Conservation (phyloP, 345 rosid genomes). For the Pugionium cornutum region DNA sequence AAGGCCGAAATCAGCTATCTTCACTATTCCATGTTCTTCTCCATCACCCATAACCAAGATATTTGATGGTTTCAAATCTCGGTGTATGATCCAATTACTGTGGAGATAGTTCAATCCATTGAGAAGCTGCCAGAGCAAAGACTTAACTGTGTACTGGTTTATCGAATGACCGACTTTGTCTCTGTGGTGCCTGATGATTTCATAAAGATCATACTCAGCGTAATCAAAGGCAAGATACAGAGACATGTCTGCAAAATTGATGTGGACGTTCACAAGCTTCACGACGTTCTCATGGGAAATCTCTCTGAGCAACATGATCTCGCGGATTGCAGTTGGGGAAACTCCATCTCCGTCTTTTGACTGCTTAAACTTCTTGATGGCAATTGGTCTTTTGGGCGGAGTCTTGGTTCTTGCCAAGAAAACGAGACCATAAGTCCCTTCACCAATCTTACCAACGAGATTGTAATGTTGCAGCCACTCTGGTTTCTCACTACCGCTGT, state of each 20-base stretch:
- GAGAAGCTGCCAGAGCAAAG: constrained; percentile 96
- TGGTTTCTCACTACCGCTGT: constrained; percentile 62
- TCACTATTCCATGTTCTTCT: constrained; percentile 94
- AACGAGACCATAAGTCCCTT: constrained; percentile 98
- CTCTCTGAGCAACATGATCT: constrained; percentile 97
- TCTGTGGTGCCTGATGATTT: constrained; percentile 90
- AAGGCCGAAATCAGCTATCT: constrained; percentile 97
- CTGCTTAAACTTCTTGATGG: constrained; percentile 98
- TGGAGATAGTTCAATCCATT: constrained; percentile 97
- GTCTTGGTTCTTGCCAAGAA: constrained; percentile 87
- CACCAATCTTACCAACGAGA: constrained; percentile 97
- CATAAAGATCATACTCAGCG: constrained; percentile 94
- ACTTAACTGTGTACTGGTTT: constrained; percentile 84
- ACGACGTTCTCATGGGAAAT: constrained; percentile 94
- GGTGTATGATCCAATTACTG: constrained; percentile 97
- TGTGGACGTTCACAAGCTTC: constrained; percentile 97
- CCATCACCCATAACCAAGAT: constrained; percentile 99
- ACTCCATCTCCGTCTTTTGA: constrained; percentile 99
- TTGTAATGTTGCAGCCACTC: constrained; percentile 99
- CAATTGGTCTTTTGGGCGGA: constrained; percentile 75
- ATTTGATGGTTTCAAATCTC: constrained; percentile 97
- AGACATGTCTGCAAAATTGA: constrained; percentile 92
- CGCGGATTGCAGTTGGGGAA: constrained; percentile 99
- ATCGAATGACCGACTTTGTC: constrained; percentile 70
- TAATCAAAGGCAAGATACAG: constrained; percentile 94